Percentiles rank a stretch among this genome's conserved stretches.
phyloP scores from a whole-genome alignment of 2,329 filamentous ascomycete genomes.

The Xylariales sp. region DNA sequence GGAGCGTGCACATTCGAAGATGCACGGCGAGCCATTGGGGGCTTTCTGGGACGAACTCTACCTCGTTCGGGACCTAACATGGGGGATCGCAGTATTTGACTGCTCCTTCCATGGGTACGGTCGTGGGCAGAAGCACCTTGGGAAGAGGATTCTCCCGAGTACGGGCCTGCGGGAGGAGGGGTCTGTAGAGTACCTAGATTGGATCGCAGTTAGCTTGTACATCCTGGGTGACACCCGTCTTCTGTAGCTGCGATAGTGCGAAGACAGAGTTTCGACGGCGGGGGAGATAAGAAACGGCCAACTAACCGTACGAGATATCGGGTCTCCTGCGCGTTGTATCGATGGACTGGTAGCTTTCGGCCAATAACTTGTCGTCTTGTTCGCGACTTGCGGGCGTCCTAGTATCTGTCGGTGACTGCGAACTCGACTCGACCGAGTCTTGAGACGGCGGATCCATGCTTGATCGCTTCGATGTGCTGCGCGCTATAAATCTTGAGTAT shows the following conservation, averaged over 20 bases:
- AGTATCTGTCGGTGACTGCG: conserved; percentile 45
- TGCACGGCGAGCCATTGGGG: conserved; percentile 64
- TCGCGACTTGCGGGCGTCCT: conserved; percentile 34
- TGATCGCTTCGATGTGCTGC: not conserved
- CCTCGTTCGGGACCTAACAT: conserved; percentile 43
- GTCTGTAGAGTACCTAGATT: conserved; percentile 24
- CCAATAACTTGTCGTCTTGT: conserved; percentile 37
- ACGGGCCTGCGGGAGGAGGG: conserved; percentile 23
- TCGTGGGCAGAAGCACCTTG: conserved; percentile 27
- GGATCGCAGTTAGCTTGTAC: not conserved
- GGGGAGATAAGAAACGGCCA: conserved; percentile 11
- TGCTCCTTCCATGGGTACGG: conserved; percentile 31
- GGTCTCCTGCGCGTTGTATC: conserved; percentile 56
- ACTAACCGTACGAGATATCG: conserved; percentile 53
- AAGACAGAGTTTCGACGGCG: not conserved
- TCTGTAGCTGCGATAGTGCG: not conserved
- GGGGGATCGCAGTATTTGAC: conserved; percentile 39
- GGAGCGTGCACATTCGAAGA: conserved; percentile 69
- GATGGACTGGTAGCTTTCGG: conserved; percentile 54
- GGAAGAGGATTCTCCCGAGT: conserved; percentile 31
- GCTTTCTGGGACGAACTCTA: conserved; percentile 61
- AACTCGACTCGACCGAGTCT: conserved; percentile 31
- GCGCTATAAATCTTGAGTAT: not conserved
- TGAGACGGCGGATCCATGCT: conserved; percentile 43
- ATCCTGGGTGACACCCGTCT: conserved; percentile 2